Base-by-base conservation (phyloP, 2,329 filamentous ascomycete genomes). In the Cryphonectria parasitica region DNA sequence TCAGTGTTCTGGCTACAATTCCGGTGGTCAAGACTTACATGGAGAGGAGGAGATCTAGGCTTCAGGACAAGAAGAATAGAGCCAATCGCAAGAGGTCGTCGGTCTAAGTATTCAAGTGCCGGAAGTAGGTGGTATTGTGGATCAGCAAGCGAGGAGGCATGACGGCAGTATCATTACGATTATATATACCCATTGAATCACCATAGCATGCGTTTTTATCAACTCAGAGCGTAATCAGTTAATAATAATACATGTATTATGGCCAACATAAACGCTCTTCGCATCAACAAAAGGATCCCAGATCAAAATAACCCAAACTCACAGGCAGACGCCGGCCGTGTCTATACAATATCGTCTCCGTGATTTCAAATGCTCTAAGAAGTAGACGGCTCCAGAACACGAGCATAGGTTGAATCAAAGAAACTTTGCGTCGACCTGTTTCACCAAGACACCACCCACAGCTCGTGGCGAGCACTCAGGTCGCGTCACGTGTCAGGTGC, bases 1-100 rank as follows among this genome's bases (percentile, higher is more conserved):
- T 70, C n/a, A 68, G 65, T 52, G 65, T 70, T n/a, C 6, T 70
- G 36, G 69, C 69, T 17, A 68, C 69, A 19, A 70, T 70, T 34
- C 69, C 69, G 4, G 69, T 70, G 8, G 69, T 70, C 28, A 70
- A 67, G 69, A 65, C 25, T 2, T 67, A 58, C 25, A 10, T 70
- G 43, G 39, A 70, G 25, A 63, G 64, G 36, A 70, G 69, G 25
- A 67, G 39, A 28, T 45, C 39, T 5, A 64, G 41, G 36, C 36
- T 19, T 13, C 63, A 66, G 22, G 22, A 31, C 31, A 58, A 66
- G 22, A 11, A 63, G 10, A 7, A 41, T 2, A 28, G 54, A n/a
- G 64, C 13, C 13, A 63, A 56, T 31, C 28, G 8, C 3, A 49
- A 63, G 41, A 41, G 25, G 41, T 7, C 54, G 10, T 54, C 54